phyloP scores from a whole-genome alignment of 2,329 filamentous ascomycete species.

The Colletotrichum aenigma region DNA sequence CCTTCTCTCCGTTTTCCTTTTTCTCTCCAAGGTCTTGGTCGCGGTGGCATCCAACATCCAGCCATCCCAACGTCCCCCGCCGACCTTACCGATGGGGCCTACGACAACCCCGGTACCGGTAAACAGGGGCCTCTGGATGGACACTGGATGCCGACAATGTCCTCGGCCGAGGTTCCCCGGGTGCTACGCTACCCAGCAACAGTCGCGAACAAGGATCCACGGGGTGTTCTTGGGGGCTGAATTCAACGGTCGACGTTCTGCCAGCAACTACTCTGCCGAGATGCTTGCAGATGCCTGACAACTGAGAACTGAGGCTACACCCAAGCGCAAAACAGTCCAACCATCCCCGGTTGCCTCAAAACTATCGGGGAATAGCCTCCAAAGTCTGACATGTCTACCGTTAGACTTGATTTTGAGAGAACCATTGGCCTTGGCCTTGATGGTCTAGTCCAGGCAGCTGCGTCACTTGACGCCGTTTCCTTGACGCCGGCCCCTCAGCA shows the following conservation, averaged over 20 bases:
- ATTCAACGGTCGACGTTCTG: not conserved
- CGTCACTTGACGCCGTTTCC: not conserved
- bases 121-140: not conserved
- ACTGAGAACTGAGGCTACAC: not conserved
- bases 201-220: not conserved
- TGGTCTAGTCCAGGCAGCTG: not conserved
- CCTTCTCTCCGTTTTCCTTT: not conserved
- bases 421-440: not conserved
- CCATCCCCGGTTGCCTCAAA: not conserved
- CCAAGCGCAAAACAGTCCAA: not conserved
- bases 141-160: not conserved
- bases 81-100: slow-evolving; percentile 1
- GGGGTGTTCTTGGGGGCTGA: not conserved
- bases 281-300: not conserved
- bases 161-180: not conserved
- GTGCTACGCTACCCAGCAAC: not conserved
- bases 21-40: not conserved
- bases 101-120: not conserved
- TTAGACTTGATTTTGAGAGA: not conserved
- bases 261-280: not conserved
- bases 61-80: not conserved
- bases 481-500: not conserved
- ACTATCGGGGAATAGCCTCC: not conserved
- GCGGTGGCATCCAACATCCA: not conserved
- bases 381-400: not conserved